Percentiles rank a stretch among this genome's conserved stretches.
phyloP scores from a whole-genome alignment of 352 stramenopile genomes.

The Globisporangium lucens region DNA sequence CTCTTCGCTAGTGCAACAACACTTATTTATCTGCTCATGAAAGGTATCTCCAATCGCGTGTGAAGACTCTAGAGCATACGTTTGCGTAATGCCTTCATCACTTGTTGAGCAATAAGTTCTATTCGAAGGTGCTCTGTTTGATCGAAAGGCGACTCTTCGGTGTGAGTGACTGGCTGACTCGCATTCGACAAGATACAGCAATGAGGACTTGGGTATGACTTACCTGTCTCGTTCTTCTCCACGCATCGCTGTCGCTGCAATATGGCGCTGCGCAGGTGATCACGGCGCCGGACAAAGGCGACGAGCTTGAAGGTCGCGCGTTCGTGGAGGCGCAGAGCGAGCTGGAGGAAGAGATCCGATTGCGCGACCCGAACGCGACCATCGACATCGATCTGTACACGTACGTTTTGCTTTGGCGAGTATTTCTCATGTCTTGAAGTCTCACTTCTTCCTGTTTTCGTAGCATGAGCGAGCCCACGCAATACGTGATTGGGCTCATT shows the following conservation, averaged over 20 bases:
- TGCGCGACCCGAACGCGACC: slow-evolving; percentile 30
- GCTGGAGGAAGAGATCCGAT: slow-evolving; percentile 38
- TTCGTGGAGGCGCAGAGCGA: slow-evolving; percentile 43
- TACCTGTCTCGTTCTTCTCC: not conserved
- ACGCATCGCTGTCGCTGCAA: not conserved
- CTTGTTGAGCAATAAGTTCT: too few species aligned
- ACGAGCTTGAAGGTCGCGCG: slow-evolving; percentile 58
- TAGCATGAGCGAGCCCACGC: slow-evolving; percentile 47
- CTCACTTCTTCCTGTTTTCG: not conserved
- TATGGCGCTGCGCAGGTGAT: slow-evolving; percentile 40
- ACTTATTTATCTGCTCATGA: not conserved
- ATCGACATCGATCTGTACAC: slow-evolving; percentile 75
- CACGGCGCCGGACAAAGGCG: slow-evolving; percentile 60
- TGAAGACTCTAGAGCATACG: too few species aligned
- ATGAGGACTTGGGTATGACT: not conserved
- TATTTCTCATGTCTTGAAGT: not conserved
- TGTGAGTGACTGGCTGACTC: not conserved
- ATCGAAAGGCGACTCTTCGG: slow-evolving; percentile 2
- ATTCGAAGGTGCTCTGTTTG: not conserved
- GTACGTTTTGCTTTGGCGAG: slow-evolving; percentile 19
- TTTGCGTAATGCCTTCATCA: too few species aligned
- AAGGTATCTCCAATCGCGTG: not conserved
- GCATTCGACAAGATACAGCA: not conserved
- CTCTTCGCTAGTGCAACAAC: not conserved
- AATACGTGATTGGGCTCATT: slow-evolving; percentile 80